Percentiles rank a stretch among this genome's conserved stretches.
These are phyloP conservation scores for Ilex aquifolium DNA, from an alignment of 257 asterid species.

Conservation along the genomic window DNA sequence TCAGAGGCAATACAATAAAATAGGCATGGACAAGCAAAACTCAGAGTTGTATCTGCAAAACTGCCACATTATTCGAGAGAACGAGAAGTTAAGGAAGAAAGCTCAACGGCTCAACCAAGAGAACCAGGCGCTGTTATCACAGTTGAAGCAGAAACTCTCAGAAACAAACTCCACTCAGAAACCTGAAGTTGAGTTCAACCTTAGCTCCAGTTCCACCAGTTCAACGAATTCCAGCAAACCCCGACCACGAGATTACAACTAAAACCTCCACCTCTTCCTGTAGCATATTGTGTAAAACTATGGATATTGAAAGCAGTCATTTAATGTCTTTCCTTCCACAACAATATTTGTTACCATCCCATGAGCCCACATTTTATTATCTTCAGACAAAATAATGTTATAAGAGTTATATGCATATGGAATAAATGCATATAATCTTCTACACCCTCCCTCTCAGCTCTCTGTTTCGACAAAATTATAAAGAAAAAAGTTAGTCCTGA, in stretches of 20 bases:
- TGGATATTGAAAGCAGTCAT: background rate
- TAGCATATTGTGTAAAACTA: background rate
- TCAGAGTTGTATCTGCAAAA: constrained; percentile 45
- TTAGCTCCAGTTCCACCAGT: constrained; percentile 17
- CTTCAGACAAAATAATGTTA: background rate
- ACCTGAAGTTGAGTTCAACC: constrained; percentile 11
- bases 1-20: background rate
- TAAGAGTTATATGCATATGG: background rate
- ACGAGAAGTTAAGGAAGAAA: constrained; percentile 44
- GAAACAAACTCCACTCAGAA: constrained; percentile 15
- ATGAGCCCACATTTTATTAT: background rate
- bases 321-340: background rate
- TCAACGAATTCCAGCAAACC: constrained; percentile 19
- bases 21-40: constrained; percentile 43
- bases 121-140: constrained; percentile 39
- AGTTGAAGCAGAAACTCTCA: constrained; percentile 32
- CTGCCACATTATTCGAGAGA: constrained; percentile 36
- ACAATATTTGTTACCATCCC: background rate
- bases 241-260: constrained; percentile 18
- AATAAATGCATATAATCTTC: background rate
- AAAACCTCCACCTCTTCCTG: background rate
- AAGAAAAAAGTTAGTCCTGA: background rate
- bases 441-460: background rate
- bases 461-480: background rate
- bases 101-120: constrained; percentile 46